phyloP scores from a whole-genome alignment of 805 yeast species.

The Spathaspora sp. region DNA sequence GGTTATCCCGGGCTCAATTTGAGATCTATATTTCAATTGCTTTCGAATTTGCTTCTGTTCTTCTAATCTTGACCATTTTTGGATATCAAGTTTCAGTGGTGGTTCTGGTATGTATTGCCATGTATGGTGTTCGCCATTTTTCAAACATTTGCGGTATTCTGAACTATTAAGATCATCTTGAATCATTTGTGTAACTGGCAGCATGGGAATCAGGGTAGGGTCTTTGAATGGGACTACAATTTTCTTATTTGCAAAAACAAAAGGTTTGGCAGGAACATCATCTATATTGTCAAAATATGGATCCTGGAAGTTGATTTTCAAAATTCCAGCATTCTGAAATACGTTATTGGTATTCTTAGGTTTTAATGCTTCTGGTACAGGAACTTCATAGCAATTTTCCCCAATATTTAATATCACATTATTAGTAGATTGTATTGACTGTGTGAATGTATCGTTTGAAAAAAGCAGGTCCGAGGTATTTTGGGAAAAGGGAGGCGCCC shows the following conservation, averaged over 20 bases:
- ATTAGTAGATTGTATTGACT: background rate
- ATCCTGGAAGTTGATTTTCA: slow-evolving; percentile 52
- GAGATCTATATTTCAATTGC: slow-evolving; percentile 36
- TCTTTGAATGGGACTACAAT: slow-evolving; percentile 39
- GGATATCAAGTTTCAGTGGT: slow-evolving; percentile 43
- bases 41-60: slow-evolving; percentile 10
- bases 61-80: slow-evolving; percentile 25
- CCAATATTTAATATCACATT: background rate
- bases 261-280: slow-evolving; percentile 55
- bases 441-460: background rate
- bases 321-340: slow-evolving; percentile 44
- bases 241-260: slow-evolving; percentile 65
- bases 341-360: slow-evolving; percentile 13
- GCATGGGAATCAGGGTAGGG: slow-evolving; percentile 1
- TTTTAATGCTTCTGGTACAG: slow-evolving; percentile 14
- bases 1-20: slow-evolving; percentile 46
- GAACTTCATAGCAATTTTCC: slow-evolving; percentile 16
- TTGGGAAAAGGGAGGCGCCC: too few species aligned
- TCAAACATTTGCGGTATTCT: background rate
- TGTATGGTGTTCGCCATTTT: background rate
- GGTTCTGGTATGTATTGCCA: slow-evolving; percentile 50
- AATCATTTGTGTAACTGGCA: slow-evolving; percentile 2
- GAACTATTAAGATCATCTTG: background rate
- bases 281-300: slow-evolving; percentile 57
- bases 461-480: background rate